These are phyloP conservation scores for Arabis hirsuta DNA, from an alignment of 345 rosid species.

Conservation along the genomic window DNA sequence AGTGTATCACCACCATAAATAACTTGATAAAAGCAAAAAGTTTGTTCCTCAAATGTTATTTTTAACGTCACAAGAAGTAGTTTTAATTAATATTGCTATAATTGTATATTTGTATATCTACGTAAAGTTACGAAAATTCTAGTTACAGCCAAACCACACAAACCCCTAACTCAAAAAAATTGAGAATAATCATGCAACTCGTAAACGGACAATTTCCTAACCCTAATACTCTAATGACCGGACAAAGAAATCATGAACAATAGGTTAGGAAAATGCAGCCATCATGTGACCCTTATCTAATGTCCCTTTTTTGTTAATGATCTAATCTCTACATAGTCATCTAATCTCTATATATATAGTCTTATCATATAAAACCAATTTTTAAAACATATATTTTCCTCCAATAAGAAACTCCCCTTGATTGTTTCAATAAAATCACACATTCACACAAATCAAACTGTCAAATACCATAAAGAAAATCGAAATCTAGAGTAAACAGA, in stretches of 20 bases:
- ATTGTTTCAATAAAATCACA: not conserved
- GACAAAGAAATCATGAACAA: slow-evolving; percentile 10
- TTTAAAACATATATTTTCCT: not conserved
- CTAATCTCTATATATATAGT: too few species aligned
- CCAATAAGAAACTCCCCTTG: not conserved
- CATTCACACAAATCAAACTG: not conserved
- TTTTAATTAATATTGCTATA: too few species aligned
- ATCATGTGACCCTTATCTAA: slow-evolving; percentile 36
- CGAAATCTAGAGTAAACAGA: too few species aligned
- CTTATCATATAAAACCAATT: not conserved
- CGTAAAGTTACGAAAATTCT: not conserved
- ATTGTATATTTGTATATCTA: too few species aligned
- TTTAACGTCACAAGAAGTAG: not conserved
- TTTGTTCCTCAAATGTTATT: not conserved
- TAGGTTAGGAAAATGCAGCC: slow-evolving; percentile 33
- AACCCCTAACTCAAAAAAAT: slow-evolving; percentile 5
- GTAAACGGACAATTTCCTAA: slow-evolving; percentile 2
- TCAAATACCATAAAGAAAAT: not conserved
- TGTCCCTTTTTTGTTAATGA: slow-evolving; percentile 1
- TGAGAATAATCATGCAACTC: not conserved
- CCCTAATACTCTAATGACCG: slow-evolving; percentile 13
- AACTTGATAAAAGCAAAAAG: not conserved
- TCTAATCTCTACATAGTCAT: too few species aligned
- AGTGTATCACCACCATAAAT: too few species aligned
- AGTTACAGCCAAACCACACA: slow-evolving; percentile 9